Evolutionary conservation across 768 basidiomycete species (phyloP).

Genomic region (Suillus sp.): DNA sequence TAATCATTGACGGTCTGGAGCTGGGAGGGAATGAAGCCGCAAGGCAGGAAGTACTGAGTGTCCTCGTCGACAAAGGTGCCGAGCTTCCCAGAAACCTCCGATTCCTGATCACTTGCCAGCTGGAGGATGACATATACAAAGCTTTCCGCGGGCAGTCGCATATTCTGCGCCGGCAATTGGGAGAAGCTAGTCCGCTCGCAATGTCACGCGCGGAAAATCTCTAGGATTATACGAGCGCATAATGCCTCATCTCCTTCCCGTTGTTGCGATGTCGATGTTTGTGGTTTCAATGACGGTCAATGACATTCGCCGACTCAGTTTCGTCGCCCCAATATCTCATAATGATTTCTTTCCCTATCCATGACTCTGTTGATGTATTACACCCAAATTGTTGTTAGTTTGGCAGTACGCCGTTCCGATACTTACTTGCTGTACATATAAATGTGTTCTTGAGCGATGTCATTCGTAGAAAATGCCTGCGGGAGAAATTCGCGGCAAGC

Average conservation of each 20-base stretch:
- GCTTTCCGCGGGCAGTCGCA: constrained; percentile 16
- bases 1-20: constrained; percentile 39
- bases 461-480: neutral
- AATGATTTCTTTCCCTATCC: neutral
- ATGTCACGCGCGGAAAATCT: neutral
- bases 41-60: constrained; percentile 25
- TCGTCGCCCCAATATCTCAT: neutral
- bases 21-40: constrained; percentile 24
- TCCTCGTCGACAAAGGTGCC: constrained; percentile 13
- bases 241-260: neutral
- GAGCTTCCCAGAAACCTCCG: constrained; percentile 27
- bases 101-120: constrained; percentile 29
- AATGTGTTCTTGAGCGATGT: neutral
- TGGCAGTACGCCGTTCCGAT: neutral
- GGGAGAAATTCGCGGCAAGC: no score
- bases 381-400: neutral
- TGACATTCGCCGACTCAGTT: neutral
- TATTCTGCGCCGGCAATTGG: constrained; percentile 10
- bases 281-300: neutral
- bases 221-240: neutral
- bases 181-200: neutral
- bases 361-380: neutral
- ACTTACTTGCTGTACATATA: neutral
- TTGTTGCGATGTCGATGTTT: neutral
- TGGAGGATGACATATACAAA: constrained; percentile 24